Percentiles rank a stretch among this genome's conserved stretches.
Evolutionary conservation across 2,329 filamentous ascomycete species (phyloP).

Genomic region (Rasamsonia emersonii): DNA sequence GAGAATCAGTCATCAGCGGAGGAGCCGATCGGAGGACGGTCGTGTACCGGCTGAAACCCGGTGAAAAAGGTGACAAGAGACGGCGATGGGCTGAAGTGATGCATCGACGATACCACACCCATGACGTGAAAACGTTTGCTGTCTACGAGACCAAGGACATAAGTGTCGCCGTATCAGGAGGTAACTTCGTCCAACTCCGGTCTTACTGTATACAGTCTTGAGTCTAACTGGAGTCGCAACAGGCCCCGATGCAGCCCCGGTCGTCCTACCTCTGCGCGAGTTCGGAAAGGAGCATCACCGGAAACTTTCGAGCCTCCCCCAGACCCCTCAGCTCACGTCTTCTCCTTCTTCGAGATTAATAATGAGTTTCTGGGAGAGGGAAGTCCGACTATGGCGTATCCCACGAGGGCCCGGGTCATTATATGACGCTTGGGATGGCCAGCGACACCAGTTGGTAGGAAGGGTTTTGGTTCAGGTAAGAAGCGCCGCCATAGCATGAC

Average conservation of each 20-base stretch:
- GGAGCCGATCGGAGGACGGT: slow-evolving; percentile 87
- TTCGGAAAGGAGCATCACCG: slow-evolving; percentile 74
- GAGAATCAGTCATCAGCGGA: slow-evolving; percentile 74
- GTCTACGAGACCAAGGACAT: slow-evolving; percentile 76
- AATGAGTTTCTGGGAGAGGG: slow-evolving; percentile 85
- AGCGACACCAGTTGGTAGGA: slow-evolving; percentile 48
- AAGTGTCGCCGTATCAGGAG: slow-evolving; percentile 86
- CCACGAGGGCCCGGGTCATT: slow-evolving; percentile 38
- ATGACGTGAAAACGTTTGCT: slow-evolving; percentile 92
- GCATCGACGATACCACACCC: slow-evolving; percentile 77
- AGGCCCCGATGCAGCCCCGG: slow-evolving; percentile 79
- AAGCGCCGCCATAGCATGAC: no score
- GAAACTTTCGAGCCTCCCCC: slow-evolving; percentile 73
- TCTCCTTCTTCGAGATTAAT: slow-evolving; percentile 66
- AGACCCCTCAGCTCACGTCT: slow-evolving; percentile 63
- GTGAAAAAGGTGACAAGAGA: slow-evolving; percentile 44
- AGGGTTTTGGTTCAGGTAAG: slow-evolving; percentile 51
- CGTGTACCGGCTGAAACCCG: slow-evolving; percentile 59
- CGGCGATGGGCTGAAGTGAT: slow-evolving; percentile 75
- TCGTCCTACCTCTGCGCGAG: slow-evolving; percentile 70
- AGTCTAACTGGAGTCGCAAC: slow-evolving; percentile 21
- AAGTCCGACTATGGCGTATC: slow-evolving; percentile 74
- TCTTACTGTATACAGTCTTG: slow-evolving; percentile 2
- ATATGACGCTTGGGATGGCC: slow-evolving; percentile 32
- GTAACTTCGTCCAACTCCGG: slow-evolving; percentile 40